These are phyloP conservation scores for Datisca glomerata DNA, from an alignment of 306 rosid genomes.

Conservation along the genomic window DNA sequence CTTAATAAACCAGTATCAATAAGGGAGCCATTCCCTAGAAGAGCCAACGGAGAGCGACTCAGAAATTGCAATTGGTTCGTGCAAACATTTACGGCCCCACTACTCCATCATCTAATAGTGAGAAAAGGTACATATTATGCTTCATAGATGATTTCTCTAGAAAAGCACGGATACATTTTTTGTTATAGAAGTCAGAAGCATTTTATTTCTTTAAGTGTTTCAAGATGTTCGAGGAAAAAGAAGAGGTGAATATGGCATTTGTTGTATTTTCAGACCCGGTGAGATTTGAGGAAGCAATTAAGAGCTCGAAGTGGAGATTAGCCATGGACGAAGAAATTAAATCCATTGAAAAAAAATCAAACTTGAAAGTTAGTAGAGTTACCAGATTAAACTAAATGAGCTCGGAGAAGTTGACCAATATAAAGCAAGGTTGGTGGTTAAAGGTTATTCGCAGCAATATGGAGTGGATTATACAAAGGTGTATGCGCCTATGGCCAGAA, in stretches of 20 bases:
- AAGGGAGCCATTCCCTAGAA: neutral
- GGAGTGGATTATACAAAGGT: conserved; percentile 3
- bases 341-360: neutral
- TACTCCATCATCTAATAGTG: neutral
- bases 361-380: neutral
- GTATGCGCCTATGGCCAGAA: neutral
- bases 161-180: conserved; percentile 2
- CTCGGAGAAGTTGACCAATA: neutral
- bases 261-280: neutral
- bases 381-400: neutral
- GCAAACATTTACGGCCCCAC: conserved; percentile 1
- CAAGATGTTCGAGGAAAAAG: conserved; percentile 4
- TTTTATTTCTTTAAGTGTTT: neutral
- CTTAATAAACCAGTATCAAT: too few relatives aligned
- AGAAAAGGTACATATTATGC: conserved; percentile 1
- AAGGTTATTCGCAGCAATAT: neutral
- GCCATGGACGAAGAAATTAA: too few relatives aligned
- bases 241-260: neutral
- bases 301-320: neutral
- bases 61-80: neutral
- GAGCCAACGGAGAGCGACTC: conserved; percentile 1
- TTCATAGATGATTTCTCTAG: conserved; percentile 10
- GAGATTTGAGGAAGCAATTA: neutral
- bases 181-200: conserved; percentile 2
- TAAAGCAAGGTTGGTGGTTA: neutral